Evolutionary conservation across 768 basidiomycete genomes (phyloP), one percentile per base, ranked within the genome.

Genomic region (Tylopilus balloui): DNA sequence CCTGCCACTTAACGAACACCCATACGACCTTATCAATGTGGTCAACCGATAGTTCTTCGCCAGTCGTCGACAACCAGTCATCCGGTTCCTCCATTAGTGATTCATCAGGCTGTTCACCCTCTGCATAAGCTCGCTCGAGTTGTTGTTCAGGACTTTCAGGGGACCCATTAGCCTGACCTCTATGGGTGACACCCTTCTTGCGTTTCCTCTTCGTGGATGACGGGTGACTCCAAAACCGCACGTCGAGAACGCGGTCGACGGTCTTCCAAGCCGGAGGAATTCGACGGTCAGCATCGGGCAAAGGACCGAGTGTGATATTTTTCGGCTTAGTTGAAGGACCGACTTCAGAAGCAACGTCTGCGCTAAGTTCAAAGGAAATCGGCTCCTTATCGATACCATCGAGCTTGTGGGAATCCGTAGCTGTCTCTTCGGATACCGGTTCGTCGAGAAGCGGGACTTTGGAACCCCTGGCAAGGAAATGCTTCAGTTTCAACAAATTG

Each of bases 1-100:
- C 92, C 37, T 82, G 75, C 95, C 95, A 98, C 66, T 98, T 99
- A 56, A 92, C 74, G 64, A 93, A 93, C 12, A 78, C 81, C 85
- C 88, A 92, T 17, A 82, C 74, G 28, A 95, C 80, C 42, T 78
- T 67, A 32, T 79, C 71, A 24, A 83, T 76, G 57, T 86, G 75
- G 5, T 78, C 68, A 25, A 68, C 64, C 45, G 29, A 72, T 65
- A 45, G 67, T 73, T 17, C 72, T 62, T 32, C 58, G 50, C 65
- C 85, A 78, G 78, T 56, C 28, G 55, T 57, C 6, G 53, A 45
- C 35, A 51, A 34, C 58, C 83, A 89, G 20, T 83, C 77, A 14
- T 81, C 78, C 17, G 86, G 64, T 2, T 80, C 80, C 50, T 86
- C 78, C 39, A 80, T 72, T 25, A 80, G 63, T 21, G 72, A 66